Conservation (phyloP, 169 alveolate genomes). For the Cyclospora cayetanensis region DNA sequence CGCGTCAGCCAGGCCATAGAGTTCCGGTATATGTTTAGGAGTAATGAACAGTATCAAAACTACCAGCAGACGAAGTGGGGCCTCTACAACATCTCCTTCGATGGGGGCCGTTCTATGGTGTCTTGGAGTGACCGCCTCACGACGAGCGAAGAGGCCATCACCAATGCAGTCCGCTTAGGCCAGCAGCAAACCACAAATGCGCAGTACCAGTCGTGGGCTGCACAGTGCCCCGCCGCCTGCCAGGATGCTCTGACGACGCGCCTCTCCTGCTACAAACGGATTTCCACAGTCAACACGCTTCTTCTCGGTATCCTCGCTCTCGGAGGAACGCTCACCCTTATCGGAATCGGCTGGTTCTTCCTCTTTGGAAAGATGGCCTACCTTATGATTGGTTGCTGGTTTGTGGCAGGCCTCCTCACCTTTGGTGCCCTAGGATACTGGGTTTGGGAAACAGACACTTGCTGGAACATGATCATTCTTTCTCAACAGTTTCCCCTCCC, state of each 20-base stretch:
- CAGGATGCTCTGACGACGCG: conserved; percentile 69
- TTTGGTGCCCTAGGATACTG: conserved; percentile 12
- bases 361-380: conserved; percentile 41
- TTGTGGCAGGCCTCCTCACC: neutral
- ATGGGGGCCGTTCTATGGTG: neutral
- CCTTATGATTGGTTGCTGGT: neutral
- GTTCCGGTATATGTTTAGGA: conserved; percentile 63
- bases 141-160: neutral
- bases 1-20: neutral
- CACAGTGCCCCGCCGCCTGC: conserved; percentile 70
- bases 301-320: neutral
- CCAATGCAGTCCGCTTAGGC: conserved; percentile 33
- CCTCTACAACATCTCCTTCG: conserved; percentile 46
- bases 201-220: conserved; percentile 66
- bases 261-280: conserved; percentile 50
- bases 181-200: conserved; percentile 42
- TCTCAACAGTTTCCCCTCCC: conserved; percentile 53
- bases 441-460: conserved; percentile 47
- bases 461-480: conserved; percentile 27
- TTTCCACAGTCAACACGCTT: conserved; percentile 25
- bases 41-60: neutral
- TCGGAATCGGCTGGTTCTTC: conserved; percentile 53
- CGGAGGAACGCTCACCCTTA: conserved; percentile 1
- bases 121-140: conserved; percentile 51
- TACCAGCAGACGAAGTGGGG: conserved; percentile 31